Percentiles rank a stretch among this genome's conserved stretches.
phyloP scores from a whole-genome alignment of 2,329 filamentous ascomycete species.

The Teratosphaeria destructans region DNA sequence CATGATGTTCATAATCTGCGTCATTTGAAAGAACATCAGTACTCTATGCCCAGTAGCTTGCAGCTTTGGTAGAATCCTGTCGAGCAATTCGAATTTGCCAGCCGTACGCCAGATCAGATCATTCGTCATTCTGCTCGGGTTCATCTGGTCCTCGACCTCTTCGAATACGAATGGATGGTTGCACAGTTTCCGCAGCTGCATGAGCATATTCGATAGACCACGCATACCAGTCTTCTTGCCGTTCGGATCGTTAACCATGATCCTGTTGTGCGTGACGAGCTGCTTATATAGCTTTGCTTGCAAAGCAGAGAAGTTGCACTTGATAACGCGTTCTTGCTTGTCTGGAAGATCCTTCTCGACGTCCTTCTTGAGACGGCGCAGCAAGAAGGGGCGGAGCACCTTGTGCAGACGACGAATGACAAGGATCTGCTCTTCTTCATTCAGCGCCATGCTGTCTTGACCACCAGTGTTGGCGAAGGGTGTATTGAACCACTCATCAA shows the following conservation, averaged over 20 bases:
- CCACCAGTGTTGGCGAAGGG: constrained; percentile 96
- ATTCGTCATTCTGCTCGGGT: constrained; percentile 77
- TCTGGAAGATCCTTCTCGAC: constrained; percentile 97
- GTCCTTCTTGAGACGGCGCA: constrained; percentile 97
- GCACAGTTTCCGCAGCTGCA: constrained; percentile 97
- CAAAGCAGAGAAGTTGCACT: constrained; percentile 93
- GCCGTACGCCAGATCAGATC: constrained; percentile 90
- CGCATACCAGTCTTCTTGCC: constrained; percentile 93
- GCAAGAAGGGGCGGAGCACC: constrained; percentile 90
- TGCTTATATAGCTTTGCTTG: constrained; percentile 95
- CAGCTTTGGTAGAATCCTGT: constrained; percentile 89
- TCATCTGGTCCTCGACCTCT: constrained; percentile 96
- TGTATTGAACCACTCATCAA: constrained; percentile 99
- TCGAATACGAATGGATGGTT: constrained; percentile 99
- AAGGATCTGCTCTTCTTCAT: constrained; percentile 98
- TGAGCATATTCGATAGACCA: constrained; percentile 98
- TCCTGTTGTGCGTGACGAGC: constrained; percentile 88
- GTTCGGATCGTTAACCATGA: constrained; percentile 86
- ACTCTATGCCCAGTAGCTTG: constrained; percentile 83
- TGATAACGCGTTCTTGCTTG: constrained; percentile 98
- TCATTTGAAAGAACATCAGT: constrained; percentile 99
- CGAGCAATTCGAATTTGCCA: constrained; percentile 93
- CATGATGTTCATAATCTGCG: constrained; percentile 99
- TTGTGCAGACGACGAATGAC: constrained; percentile 98
- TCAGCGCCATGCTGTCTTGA: constrained; percentile 97